Evolutionary conservation across 768 basidiomycete species (phyloP).

Genomic region (Lactarius quietus): DNA sequence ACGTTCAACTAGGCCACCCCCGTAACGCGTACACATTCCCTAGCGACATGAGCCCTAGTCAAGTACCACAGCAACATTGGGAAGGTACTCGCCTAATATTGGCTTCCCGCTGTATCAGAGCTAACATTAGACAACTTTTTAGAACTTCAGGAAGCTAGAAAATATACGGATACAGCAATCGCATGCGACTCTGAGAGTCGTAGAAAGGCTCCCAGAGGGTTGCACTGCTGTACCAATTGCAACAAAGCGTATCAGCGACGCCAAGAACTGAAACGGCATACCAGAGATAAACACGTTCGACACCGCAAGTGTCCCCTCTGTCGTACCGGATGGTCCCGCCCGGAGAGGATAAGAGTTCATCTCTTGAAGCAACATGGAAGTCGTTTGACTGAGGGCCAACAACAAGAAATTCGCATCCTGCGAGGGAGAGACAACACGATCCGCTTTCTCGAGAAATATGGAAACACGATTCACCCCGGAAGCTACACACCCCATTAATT

Average conservation of each 20-base stretch:
- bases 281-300: neutral
- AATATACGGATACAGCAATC: neutral
- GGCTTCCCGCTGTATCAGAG: neutral
- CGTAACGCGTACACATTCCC: neutral
- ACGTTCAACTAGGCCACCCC: neutral
- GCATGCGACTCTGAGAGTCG: neutral
- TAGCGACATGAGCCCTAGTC: neutral
- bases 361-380: neutral
- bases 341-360: slow-evolving; percentile 5
- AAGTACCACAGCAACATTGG: neutral
- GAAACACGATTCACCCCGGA: too few species aligned
- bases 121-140: neutral
- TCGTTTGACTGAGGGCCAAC: neutral
- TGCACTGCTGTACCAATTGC: neutral
- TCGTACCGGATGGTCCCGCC: neutral
- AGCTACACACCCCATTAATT: neutral
- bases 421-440: neutral
- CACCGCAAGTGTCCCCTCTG: slow-evolving; percentile 8
- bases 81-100: neutral
- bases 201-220: neutral
- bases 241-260: neutral
- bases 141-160: neutral
- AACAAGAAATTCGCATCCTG: neutral
- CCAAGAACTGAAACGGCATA: slow-evolving; percentile 1
- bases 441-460: neutral